Evolutionary conservation across 176 grass and related monocot genomes (phyloP).

Genomic region (Juncus effusus): DNA sequence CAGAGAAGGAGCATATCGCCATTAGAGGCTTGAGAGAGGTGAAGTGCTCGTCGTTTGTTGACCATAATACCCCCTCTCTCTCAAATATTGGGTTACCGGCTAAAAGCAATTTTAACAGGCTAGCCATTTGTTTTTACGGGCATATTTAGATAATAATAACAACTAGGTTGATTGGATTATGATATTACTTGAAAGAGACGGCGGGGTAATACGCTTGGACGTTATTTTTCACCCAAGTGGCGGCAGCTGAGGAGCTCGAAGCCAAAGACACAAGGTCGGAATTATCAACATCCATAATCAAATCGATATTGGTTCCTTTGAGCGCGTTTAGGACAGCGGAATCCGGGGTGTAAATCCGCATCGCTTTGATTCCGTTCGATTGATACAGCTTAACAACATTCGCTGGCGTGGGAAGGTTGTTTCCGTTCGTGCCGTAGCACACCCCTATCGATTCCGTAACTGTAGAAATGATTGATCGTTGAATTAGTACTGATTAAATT

Average conservation of each 20-base stretch:
- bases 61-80: too few relatives aligned
- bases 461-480: background rate
- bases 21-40: too few relatives aligned
- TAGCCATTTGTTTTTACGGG: background rate
- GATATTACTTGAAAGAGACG: conserved; percentile 29
- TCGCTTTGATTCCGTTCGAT: conserved; percentile 41
- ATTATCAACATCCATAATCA: conserved; percentile 43
- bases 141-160: background rate
- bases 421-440: conserved; percentile 42
- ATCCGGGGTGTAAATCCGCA: conserved; percentile 48
- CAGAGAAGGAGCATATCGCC: too few relatives aligned
- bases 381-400: conserved; percentile 54
- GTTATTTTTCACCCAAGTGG: conserved; percentile 34
- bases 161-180: background rate
- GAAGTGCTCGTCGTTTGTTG: too few relatives aligned
- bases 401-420: conserved; percentile 40
- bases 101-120: too few relatives aligned
- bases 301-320: conserved; percentile 22
- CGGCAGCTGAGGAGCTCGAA: conserved; percentile 15
- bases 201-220: conserved; percentile 23
- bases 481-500: background rate
- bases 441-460: conserved; percentile 33
- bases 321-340: conserved; percentile 29
- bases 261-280: conserved; percentile 20
- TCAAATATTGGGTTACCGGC: too few relatives aligned